Percentiles rank a stretch among this genome's conserved stretches.
Conservation (phyloP, 257 asterid species). For the Primulina eburnea region DNA sequence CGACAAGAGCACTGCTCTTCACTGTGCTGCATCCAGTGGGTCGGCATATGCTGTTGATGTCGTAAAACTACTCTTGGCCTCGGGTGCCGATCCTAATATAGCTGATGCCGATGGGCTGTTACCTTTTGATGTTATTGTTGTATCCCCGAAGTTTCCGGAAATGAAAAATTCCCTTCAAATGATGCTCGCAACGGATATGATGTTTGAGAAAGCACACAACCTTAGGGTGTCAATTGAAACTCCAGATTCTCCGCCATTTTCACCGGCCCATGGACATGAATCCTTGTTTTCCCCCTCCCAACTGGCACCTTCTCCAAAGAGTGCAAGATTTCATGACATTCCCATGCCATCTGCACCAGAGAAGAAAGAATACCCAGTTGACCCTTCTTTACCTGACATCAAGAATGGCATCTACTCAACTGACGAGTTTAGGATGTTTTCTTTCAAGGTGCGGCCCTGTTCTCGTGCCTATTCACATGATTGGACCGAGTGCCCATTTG, state of each 20-base stretch:
- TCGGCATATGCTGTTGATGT: slow-evolving; percentile 42
- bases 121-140: slow-evolving; percentile 52
- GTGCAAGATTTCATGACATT: slow-evolving; percentile 27
- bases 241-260: slow-evolving; percentile 44
- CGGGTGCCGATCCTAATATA: slow-evolving; percentile 66
- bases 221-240: slow-evolving; percentile 29
- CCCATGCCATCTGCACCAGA: slow-evolving; percentile 35
- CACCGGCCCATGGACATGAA: slow-evolving; percentile 44
- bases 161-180: slow-evolving; percentile 43
- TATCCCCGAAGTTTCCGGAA: slow-evolving; percentile 44
- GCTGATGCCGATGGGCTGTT: slow-evolving; percentile 54
- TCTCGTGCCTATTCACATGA: slow-evolving; percentile 90
- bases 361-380: slow-evolving; percentile 74
- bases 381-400: slow-evolving; percentile 82
- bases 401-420: slow-evolving; percentile 76
- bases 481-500: slow-evolving; percentile 97
- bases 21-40: slow-evolving; percentile 82
- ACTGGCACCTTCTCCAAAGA: slow-evolving; percentile 35
- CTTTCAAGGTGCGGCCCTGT: slow-evolving; percentile 80
- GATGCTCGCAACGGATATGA: slow-evolving; percentile 42
- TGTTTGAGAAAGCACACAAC: slow-evolving; percentile 36
- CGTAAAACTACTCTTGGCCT: slow-evolving; percentile 55
- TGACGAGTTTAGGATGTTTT: slow-evolving; percentile 79
- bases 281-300: slow-evolving; percentile 41
- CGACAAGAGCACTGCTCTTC: slow-evolving; percentile 68